A percentile compares a stretch with the other conserved stretches of the same genome.
phyloP scores from a whole-genome alignment of 2,329 filamentous ascomycete species.

The Ophiocordyceps camponoti-floridani region DNA sequence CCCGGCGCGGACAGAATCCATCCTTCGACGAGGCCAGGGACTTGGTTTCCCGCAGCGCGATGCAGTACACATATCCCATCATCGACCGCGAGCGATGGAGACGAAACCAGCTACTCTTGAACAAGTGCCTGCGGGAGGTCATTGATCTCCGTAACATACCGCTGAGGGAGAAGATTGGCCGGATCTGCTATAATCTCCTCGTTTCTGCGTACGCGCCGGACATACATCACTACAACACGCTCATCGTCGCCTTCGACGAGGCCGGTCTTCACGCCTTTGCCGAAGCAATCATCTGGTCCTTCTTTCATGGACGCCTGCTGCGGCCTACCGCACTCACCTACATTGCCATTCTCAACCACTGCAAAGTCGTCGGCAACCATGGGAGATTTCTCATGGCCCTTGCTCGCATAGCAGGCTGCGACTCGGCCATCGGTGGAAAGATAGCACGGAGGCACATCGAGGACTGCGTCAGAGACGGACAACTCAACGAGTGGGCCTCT shows the following conservation, averaged over 20 bases:
- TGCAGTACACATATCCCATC: constrained; percentile 10
- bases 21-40: too few species aligned
- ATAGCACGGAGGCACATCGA: constrained; percentile 16
- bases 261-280: constrained; percentile 29
- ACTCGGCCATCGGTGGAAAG: constrained; percentile 19
- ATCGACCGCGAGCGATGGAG: constrained; percentile 10
- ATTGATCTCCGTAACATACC: constrained; percentile 7
- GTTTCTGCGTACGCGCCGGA: constrained; percentile 42
- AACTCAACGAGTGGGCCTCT: constrained; percentile 12
- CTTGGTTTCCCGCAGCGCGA: too few species aligned
- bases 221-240: constrained; percentile 51
- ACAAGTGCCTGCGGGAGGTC: constrained; percentile 12
- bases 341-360: constrained; percentile 31
- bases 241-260: constrained; percentile 47
- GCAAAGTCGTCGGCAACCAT: constrained; percentile 21
- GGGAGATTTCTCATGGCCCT: constrained; percentile 25
- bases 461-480: constrained; percentile 11
- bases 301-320: constrained; percentile 24
- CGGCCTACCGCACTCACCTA: constrained; percentile 30
- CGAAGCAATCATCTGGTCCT: constrained; percentile 32
- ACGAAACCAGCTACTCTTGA: constrained; percentile 10
- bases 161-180: constrained; percentile 16
- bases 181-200: constrained; percentile 48
- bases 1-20: neutral
- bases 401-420: constrained; percentile 25